phyloP scores from a whole-genome alignment of 2,329 filamentous ascomycete genomes.

The Metarhizium anisopliae region DNA sequence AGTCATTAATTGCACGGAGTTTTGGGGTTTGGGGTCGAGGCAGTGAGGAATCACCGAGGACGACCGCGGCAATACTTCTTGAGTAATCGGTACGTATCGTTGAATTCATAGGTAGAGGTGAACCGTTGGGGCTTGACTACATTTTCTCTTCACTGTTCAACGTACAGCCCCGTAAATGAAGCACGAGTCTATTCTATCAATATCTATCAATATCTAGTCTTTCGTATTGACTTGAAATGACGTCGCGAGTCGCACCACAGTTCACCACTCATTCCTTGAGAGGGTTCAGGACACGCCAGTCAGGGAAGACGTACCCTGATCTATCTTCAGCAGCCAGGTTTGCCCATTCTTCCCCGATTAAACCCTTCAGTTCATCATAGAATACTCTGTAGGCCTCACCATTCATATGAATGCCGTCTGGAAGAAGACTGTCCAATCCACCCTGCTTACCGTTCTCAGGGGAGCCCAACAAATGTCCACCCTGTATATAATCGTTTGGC shows the following conservation, averaged over 20 bases:
- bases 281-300: constrained; percentile 30
- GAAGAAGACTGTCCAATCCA: constrained; percentile 41
- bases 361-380: constrained; percentile 36
- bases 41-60: no score
- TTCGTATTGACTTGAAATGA: no score
- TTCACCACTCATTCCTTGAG: background rate
- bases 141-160: no score
- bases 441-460: constrained; percentile 40
- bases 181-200: no score
- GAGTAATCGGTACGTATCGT: background rate
- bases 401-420: constrained; percentile 50
- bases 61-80: no score
- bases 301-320: constrained; percentile 35
- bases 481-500: constrained; percentile 45
- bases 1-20: no score
- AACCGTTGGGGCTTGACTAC: no score
- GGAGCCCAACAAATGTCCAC: constrained; percentile 39
- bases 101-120: background rate
- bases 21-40: no score
- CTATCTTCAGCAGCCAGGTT: constrained; percentile 25
- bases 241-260: no score
- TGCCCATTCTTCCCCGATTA: constrained; percentile 37
- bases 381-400: constrained; percentile 45
- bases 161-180: no score
- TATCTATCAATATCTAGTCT: no score